Base-by-base conservation (phyloP, 2,329 filamentous ascomycete species). In the Dothideomycetes sp. region DNA sequence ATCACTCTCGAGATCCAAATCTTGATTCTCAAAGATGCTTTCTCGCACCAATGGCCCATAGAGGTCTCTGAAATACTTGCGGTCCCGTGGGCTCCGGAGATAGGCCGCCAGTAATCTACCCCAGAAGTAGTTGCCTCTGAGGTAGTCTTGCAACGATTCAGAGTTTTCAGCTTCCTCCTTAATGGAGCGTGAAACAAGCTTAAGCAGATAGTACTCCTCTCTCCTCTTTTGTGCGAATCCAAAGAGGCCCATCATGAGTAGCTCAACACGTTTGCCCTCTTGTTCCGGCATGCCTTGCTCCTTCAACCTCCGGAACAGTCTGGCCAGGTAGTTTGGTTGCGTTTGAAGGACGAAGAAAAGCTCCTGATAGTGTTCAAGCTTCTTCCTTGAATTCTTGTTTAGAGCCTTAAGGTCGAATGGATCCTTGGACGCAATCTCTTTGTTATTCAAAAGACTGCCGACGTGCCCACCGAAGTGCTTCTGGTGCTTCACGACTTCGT, bases 281-380 rank as follows among this genome's bases (percentile, higher is more conserved):
- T 91, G 93, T 53, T 98, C 91, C 0, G 86, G 69, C 1, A 84
- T 85, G 31, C 83, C 85, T 51, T 84, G 75, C 60, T 94, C 85
- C 19, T 87, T 79, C 19, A 96, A 65, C 32, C 81, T 77, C 57
- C 79, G 80, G 70, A 96, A 95, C 2, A 96, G 71, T 10, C 88
- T 76, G 19, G 88, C 85, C 31, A 98, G 75, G 54, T 98, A 98
- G 47, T 94, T 85, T 3, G 91, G 85, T 52, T 98, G 93, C 0
- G 91, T 98, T 58, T 98, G 91, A 3, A 98, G 75, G 45, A 88
- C 81, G 69, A 98, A 96, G 66, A 98, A 98, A 11, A 98, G 75
- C 55, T 96, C 87, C 60, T 98, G 93, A 58, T 98, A 98, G 17
- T 86, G 85, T 52, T 95, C 89, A 1, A 98, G 74, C 70, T 96